A percentile compares a stretch with the other conserved stretches of the same genome.
These are phyloP conservation scores for Epichloe gansuensis DNA, from an alignment of 2,329 filamentous ascomycete species.

Conservation along the genomic window DNA sequence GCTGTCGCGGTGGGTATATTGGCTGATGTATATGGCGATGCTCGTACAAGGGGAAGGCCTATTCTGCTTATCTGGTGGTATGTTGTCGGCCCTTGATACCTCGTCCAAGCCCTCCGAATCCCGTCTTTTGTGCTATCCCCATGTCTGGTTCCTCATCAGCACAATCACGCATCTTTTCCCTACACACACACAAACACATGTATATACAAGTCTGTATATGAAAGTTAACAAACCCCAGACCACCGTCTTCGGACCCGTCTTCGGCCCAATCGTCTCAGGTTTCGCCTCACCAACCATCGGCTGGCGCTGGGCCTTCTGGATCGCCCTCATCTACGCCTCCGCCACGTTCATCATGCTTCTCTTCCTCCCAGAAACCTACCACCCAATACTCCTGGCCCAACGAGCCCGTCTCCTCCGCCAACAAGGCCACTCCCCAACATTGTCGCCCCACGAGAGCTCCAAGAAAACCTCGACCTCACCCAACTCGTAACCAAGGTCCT, in stretches of 20 bases:
- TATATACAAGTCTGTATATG: too few relatives aligned
- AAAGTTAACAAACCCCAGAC: constrained; percentile 23
- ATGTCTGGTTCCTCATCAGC: too few relatives aligned
- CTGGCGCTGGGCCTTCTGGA: constrained; percentile 63
- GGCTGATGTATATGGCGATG: constrained; percentile 51
- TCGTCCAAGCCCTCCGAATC: too few relatives aligned
- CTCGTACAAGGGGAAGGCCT: constrained; percentile 4
- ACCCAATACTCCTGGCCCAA: constrained; percentile 42
- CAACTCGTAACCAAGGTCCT: constrained; percentile 58
- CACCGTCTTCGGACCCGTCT: constrained; percentile 54
- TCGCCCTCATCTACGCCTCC: constrained; percentile 56
- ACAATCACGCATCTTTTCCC: too few relatives aligned
- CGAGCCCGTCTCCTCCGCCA: constrained; percentile 46
- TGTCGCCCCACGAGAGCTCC: constrained; percentile 48
- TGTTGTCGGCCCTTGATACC: background rate
- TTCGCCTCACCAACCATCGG: constrained; percentile 45
- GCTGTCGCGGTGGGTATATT: constrained; percentile 51
- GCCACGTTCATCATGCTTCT: constrained; percentile 45
- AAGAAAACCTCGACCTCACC: constrained; percentile 40
- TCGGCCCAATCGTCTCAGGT: constrained; percentile 53
- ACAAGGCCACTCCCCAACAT: constrained; percentile 37
- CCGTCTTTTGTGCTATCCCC: too few relatives aligned
- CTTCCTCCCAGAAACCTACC: constrained; percentile 55
- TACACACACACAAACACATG: too few relatives aligned
- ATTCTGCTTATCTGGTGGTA: constrained; percentile 44